Evolutionary conservation across 352 stramenopile genomes (phyloP).

Genomic region (Halophytophthora batemanensis): DNA sequence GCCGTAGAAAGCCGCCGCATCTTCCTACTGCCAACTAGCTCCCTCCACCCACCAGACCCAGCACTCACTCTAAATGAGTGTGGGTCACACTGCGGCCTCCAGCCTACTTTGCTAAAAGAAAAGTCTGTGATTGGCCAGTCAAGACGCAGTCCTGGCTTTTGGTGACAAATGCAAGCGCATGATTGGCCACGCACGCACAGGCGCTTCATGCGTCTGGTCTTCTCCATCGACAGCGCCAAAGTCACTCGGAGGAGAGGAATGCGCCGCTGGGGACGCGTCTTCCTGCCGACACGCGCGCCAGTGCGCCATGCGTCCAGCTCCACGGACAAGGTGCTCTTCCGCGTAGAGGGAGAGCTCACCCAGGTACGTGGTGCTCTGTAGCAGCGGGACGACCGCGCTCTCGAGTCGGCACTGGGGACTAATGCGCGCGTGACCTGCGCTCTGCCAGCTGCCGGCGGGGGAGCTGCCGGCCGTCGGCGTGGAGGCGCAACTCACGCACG

Average conservation of each 20-base stretch:
- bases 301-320: constrained; percentile 15
- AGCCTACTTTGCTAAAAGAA: too few species aligned
- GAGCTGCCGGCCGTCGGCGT: constrained; percentile 50
- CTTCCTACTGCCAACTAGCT: constrained; percentile 6
- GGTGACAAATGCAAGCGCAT: too few species aligned
- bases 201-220: too few species aligned
- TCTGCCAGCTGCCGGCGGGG: constrained; percentile 41
- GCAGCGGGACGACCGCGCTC: not conserved
- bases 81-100: too few species aligned
- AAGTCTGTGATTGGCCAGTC: too few species aligned
- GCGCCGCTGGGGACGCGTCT: too few species aligned
- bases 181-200: too few species aligned
- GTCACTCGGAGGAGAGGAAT: too few species aligned
- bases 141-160: too few species aligned
- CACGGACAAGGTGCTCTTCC: constrained; percentile 10
- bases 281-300: not conserved
- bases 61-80: too few species aligned
- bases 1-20: constrained; percentile 33
- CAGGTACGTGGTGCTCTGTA: constrained; percentile 12
- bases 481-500: constrained; percentile 51
- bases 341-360: constrained; percentile 34
- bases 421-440: not conserved
- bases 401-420: not conserved
- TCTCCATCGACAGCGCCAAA: too few species aligned
- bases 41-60: not conserved